These are phyloP conservation scores for Colletotrichum sp. DNA, from an alignment of 2,329 filamentous ascomycete species.

Conservation along the genomic window DNA sequence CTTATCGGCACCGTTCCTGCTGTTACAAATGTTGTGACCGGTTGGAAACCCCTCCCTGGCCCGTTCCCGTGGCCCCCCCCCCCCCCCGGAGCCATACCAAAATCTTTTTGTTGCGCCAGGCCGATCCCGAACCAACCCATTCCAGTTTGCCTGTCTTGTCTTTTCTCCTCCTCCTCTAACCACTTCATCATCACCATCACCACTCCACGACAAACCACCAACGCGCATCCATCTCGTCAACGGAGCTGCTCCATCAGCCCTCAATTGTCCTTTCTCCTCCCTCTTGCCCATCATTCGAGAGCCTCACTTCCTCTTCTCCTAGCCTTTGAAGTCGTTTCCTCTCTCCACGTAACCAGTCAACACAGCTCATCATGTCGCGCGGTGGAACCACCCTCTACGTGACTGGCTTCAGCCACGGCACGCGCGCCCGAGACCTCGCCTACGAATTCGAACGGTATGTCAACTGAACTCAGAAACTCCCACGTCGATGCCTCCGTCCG, in stretches of 20 bases:
- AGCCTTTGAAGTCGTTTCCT: neutral
- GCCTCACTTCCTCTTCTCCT: neutral
- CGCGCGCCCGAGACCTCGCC: conserved; percentile 97
- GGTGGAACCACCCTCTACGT: conserved; percentile 95
- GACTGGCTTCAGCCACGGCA: conserved; percentile 98
- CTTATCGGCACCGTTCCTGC: too few species aligned
- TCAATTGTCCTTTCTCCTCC: neutral
- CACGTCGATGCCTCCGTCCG: conserved; percentile 54
- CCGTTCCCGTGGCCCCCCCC: too few species aligned
- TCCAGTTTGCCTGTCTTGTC: neutral
- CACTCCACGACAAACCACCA: conserved; percentile 13
- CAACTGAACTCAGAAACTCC: conserved; percentile 47
- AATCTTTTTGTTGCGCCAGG: conserved; percentile 20
- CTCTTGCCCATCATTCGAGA: neutral
- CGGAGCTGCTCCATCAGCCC: conserved; percentile 17
- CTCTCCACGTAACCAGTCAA: conserved; percentile 14
- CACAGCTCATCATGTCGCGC: conserved; percentile 75
- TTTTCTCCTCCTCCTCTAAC: conserved; percentile 12
- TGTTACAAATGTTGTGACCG: too few species aligned
- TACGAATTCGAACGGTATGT: conserved; percentile 99
- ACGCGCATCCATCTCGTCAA: conserved; percentile 2
- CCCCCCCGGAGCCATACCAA: conserved; percentile 2
- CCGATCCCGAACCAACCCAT: conserved; percentile 1
- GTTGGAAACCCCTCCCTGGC: too few species aligned
- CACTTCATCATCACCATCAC: conserved; percentile 12